Conservation (phyloP, 2,329 filamentous ascomycete genomes). For the Monosporascus sp. region DNA sequence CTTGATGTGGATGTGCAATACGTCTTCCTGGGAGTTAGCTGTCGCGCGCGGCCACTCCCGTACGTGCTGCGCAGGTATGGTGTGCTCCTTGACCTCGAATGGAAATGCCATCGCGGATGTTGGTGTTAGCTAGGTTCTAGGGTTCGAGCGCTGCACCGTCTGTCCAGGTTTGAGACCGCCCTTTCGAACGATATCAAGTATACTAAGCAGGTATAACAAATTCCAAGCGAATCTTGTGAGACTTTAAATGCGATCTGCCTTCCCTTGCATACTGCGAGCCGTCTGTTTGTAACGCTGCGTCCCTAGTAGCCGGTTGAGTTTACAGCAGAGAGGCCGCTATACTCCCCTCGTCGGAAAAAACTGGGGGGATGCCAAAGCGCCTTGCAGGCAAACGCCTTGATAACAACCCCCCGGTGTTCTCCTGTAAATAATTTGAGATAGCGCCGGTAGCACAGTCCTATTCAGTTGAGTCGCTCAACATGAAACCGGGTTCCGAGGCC, state of each 20-base stretch:
- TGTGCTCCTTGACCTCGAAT: slow-evolving; percentile 69
- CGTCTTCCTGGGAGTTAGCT: slow-evolving; percentile 66
- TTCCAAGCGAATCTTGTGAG: background rate
- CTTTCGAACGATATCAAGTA: background rate
- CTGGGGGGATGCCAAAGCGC: no score
- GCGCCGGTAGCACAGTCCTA: no score
- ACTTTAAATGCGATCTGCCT: background rate
- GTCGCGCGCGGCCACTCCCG: slow-evolving; percentile 75
- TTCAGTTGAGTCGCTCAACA: no score
- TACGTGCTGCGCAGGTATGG: slow-evolving; percentile 69
- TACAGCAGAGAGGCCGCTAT: no score
- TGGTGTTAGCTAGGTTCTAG: no score
- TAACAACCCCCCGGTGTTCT: no score
- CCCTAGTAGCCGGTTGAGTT: background rate
- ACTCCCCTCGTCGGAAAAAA: no score
- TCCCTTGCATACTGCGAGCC: background rate
- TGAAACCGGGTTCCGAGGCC: no score
- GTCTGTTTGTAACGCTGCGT: background rate
- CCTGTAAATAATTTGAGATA: no score
- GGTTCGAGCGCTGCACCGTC: no score
- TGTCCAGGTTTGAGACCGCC: no score
- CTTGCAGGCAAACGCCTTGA: no score
- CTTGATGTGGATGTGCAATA: slow-evolving; percentile 71
- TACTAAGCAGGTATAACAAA: background rate
- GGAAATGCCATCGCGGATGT: slow-evolving; percentile 27